Evolutionary conservation across 192 early-diverging fungal genomes (phyloP), one percentile per base, ranked within the genome.

Genomic region (Gaertneriomyces sp.): DNA sequence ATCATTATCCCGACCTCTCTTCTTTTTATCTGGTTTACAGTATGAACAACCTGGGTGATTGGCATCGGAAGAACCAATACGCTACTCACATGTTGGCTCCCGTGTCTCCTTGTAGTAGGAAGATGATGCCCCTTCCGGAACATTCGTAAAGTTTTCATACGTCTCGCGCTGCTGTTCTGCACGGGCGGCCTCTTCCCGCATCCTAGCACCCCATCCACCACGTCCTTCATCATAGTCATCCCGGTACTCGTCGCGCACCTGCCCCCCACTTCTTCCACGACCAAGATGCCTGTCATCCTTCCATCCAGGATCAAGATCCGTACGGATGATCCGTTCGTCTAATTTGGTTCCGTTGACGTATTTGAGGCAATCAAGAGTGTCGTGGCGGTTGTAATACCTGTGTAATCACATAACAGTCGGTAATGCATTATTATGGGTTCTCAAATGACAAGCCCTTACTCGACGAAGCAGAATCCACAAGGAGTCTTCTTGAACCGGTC

Each of bases 381-480:
- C 88, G n/a, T 80, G 77, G 46, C 88, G 91, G 53, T 89, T 85
- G 73, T 96, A 98, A 78, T 94, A 93, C 73, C 90, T 90, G 72
- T 19, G 14, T 33, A 33, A 33, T 33, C 25, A 33, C 25, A 33
- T 33, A 33, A 33, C 2, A 2, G 25, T 33, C 25, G 25, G 25
- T 33, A 33, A 33, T 2, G 25, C 25, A 1, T 33, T 33, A 33
- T 33, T 33, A 33, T 33, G 47, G 47, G 12, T 49, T 53, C 38
- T 14, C 38, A 16, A 41, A 38, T 11, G 38, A 1, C 10, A 5
- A 16, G 44, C 16, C 76, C 86, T 62, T 83, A 96, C 89, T 98
- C 96, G 57, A 98, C 96, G 86, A 98, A 98, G 72, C 96, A 98
- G 76, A 98, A 98, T 9, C 96, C 96, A 66, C 96, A 98, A 5